Conservation (phyloP, 257 asterid genomes). For the Przewalskia tangutica region DNA sequence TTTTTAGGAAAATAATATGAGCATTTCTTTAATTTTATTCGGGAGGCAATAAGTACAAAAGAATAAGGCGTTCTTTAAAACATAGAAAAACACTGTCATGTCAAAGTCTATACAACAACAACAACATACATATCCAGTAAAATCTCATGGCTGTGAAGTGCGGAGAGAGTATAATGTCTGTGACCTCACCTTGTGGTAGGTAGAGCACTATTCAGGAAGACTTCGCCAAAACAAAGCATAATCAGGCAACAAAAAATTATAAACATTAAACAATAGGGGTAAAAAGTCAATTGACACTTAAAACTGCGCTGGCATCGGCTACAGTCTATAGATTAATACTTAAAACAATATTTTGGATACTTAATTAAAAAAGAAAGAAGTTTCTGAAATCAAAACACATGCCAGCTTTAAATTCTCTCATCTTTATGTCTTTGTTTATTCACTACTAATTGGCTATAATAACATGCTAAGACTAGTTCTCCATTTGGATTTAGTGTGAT, state of each 20-base stretch:
- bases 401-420: background rate
- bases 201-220: too few relatives aligned
- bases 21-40: background rate
- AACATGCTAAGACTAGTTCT: background rate
- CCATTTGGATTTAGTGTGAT: background rate
- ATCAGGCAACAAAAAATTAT: background rate
- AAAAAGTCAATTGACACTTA: background rate
- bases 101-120: background rate
- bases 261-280: background rate
- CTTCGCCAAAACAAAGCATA: too few relatives aligned
- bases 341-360: background rate
- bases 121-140: too few relatives aligned
- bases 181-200: too few relatives aligned
- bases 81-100: background rate
- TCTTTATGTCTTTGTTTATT: background rate
- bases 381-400: slow-evolving; percentile 2
- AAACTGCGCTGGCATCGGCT: background rate
- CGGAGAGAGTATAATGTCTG: too few relatives aligned
- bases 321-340: background rate
- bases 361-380: background rate
- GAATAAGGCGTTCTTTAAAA: background rate
- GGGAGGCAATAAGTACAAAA: background rate
- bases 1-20: background rate
- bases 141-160: too few relatives aligned
- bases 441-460: background rate